A percentile compares a stretch with the other conserved stretches of the same genome.
phyloP scores from a whole-genome alignment of 2,329 filamentous ascomycete species.

The Coleophoma cylindrospora region DNA sequence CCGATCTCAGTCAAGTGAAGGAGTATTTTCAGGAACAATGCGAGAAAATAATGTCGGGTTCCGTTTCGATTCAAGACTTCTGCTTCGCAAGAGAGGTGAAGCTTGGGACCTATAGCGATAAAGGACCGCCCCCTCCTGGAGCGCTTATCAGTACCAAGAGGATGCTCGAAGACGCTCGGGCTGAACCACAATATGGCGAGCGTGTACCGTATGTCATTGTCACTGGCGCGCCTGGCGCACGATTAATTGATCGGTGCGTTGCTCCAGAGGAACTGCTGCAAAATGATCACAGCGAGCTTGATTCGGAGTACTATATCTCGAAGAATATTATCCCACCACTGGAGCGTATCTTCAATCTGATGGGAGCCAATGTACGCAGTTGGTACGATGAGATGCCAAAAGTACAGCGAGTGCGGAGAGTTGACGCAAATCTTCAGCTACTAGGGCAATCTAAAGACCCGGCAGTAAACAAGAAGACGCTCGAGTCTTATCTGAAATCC shows the following conservation, averaged over 20 bases:
- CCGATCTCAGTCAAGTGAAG: slow-evolving; percentile 86
- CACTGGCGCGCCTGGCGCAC: slow-evolving; percentile 77
- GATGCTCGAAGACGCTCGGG: slow-evolving; percentile 81
- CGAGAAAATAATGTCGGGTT: slow-evolving; percentile 84
- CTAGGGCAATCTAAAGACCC: slow-evolving; percentile 33
- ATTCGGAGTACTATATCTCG: slow-evolving; percentile 93
- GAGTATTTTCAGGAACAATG: slow-evolving; percentile 86
- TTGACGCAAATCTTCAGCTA: slow-evolving; percentile 20
- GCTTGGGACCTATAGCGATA: slow-evolving; percentile 81
- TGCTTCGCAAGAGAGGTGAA: slow-evolving; percentile 92
- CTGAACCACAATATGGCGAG: slow-evolving; percentile 92
- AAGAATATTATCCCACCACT: slow-evolving; percentile 95
- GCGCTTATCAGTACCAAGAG: slow-evolving; percentile 81
- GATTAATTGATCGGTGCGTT: slow-evolving; percentile 85
- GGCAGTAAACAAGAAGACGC: slow-evolving; percentile 50
- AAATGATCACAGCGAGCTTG: slow-evolving; percentile 73
- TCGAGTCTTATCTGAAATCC: slow-evolving; percentile 90
- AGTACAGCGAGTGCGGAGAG: slow-evolving; percentile 65
- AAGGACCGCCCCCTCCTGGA: slow-evolving; percentile 75
- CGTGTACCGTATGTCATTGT: slow-evolving; percentile 93
- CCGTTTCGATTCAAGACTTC: slow-evolving; percentile 89
- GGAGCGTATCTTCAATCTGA: slow-evolving; percentile 93
- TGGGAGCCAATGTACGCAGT: slow-evolving; percentile 81
- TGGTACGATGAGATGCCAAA: slow-evolving; percentile 99
- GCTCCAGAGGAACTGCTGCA: slow-evolving; percentile 76